phyloP scores from a whole-genome alignment of 352 stramenopile genomes.

The Pythium pectinolyticum region DNA sequence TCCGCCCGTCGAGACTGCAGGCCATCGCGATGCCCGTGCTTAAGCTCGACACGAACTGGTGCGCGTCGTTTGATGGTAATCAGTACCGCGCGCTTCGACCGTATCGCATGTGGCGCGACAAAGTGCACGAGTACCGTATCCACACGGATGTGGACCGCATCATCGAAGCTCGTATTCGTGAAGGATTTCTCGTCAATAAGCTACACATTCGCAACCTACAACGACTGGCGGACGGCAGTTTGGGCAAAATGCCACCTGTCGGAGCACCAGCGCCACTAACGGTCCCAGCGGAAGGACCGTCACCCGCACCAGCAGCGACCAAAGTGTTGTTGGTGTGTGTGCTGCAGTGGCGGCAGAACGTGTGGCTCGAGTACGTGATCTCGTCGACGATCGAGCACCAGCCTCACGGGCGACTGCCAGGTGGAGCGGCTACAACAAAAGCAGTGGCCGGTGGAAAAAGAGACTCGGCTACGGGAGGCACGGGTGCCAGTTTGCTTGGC shows the following conservation, averaged over 20 bases:
- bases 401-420: neutral
- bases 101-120: slow-evolving; percentile 87
- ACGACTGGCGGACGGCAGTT: slow-evolving; percentile 22
- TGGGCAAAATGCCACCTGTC: slow-evolving; percentile 15
- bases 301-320: slow-evolving; percentile 26
- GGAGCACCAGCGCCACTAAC: neutral
- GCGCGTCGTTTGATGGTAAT: slow-evolving; percentile 63
- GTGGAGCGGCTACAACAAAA: slow-evolving; percentile 1
- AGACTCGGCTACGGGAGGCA: too few species aligned
- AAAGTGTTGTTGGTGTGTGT: slow-evolving; percentile 84
- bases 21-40: slow-evolving; percentile 66
- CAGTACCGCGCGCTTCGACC: slow-evolving; percentile 68
- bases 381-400: slow-evolving; percentile 60
- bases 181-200: slow-evolving; percentile 87
- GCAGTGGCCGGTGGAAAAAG: neutral
- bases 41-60: slow-evolving; percentile 67
- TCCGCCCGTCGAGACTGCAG: slow-evolving; percentile 68
- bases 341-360: slow-evolving; percentile 87
- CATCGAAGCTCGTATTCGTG: slow-evolving; percentile 72
- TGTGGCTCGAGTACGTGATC: slow-evolving; percentile 89
- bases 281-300: neutral
- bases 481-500: neutral
- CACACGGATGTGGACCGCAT: slow-evolving; percentile 79
- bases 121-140: slow-evolving; percentile 88
- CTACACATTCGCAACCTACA: slow-evolving; percentile 46